These are phyloP conservation scores for Cicer bijugum DNA, from an alignment of 306 rosid genomes.

Conservation along the genomic window DNA sequence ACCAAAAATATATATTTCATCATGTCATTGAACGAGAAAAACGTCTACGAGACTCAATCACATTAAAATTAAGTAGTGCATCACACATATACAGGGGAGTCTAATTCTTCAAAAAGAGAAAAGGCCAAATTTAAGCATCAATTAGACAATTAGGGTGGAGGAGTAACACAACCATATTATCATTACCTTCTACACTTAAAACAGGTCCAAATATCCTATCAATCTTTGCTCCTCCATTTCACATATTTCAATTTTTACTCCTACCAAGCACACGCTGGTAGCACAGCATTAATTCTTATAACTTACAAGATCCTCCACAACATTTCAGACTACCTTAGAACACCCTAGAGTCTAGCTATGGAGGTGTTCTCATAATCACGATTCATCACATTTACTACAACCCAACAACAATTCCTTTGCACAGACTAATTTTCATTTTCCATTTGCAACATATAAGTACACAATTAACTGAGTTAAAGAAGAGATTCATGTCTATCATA, in stretches of 20 bases:
- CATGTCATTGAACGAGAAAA: neutral
- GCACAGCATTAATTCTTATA: neutral
- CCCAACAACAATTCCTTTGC: conserved; percentile 5
- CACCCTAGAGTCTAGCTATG: neutral
- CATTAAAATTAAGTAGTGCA: neutral
- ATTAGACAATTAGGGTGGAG: neutral
- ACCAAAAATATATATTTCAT: conserved; percentile 1
- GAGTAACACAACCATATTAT: neutral
- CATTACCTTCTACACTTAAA: neutral
- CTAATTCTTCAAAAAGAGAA: neutral
- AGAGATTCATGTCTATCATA: conserved; percentile 1
- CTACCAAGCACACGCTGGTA: neutral
- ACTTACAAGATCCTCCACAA: conserved; percentile 1
- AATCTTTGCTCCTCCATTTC: conserved; percentile 14
- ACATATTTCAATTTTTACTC: conserved; percentile 34
- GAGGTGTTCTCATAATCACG: neutral
- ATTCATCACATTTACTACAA: conserved; percentile 8
- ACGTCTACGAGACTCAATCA: neutral
- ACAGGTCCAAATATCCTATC: neutral
- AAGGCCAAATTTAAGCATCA: neutral
- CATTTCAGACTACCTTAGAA: conserved; percentile 28
- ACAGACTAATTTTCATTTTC: conserved; percentile 18
- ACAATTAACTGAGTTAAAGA: neutral
- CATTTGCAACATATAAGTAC: conserved; percentile 18
- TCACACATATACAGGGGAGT: neutral